Conservation (phyloP, 495 filamentous ascomycete genomes). For the Podospora didyma region DNA sequence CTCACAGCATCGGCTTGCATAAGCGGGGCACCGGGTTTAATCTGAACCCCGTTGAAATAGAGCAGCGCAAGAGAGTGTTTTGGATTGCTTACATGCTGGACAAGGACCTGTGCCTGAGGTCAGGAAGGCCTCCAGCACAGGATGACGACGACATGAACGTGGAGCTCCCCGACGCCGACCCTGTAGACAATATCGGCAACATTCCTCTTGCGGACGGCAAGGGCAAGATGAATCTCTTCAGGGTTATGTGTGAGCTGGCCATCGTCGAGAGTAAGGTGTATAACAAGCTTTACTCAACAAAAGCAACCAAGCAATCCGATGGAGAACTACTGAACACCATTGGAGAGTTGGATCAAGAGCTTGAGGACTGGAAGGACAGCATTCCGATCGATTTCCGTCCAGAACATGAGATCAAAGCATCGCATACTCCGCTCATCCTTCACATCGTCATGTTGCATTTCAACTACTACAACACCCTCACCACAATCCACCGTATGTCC, state of each 20-base stretch:
- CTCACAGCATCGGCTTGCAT: constrained; percentile 92
- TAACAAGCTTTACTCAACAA: constrained; percentile 88
- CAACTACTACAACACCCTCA: constrained; percentile 95
- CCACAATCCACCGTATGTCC: constrained; percentile 97
- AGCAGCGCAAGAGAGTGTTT: constrained; percentile 94
- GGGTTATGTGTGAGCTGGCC: constrained; percentile 84
- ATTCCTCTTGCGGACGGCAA: constrained; percentile 88
- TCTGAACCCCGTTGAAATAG: constrained; percentile 82
- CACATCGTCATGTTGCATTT: constrained; percentile 94
- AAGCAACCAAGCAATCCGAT: constrained; percentile 86
- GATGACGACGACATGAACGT: constrained; percentile 99
- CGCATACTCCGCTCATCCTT: constrained; percentile 83
- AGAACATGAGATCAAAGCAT: constrained; percentile 88
- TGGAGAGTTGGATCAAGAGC: constrained; percentile 85
- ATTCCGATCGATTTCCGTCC: constrained; percentile 93
- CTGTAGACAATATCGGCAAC: constrained; percentile 86
- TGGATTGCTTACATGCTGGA: constrained; percentile 98
- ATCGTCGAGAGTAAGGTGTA: constrained; percentile 92
- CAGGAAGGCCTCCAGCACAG: constrained; percentile 87
- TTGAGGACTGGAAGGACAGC: constrained; percentile 94
- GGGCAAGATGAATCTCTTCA: constrained; percentile 89
- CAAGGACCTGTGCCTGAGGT: constrained; percentile 91
- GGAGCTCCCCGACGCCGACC: constrained; percentile 87
- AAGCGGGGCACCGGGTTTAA: constrained; percentile 89
- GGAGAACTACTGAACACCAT: constrained; percentile 94